phyloP scores from a whole-genome alignment of 192 early-diverging fungal genomes.

The Coemansia sp. region DNA sequence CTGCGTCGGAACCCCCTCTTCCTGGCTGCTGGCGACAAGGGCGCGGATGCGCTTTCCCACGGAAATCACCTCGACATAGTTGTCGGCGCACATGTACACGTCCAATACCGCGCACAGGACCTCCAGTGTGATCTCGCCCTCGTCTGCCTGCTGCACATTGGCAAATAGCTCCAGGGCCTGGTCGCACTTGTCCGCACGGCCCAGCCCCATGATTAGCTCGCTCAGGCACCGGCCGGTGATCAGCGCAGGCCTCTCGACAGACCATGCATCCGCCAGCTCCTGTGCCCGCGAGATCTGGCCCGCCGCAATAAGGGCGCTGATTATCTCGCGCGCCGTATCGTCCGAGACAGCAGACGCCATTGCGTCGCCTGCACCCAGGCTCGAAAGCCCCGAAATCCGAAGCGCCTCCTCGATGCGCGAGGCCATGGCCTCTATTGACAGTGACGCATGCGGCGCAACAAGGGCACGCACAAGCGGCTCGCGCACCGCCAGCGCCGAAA shows the following conservation, averaged over 20 bases:
- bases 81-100: slow-evolving; percentile 36
- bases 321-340: slow-evolving; percentile 12
- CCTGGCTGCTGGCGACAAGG: slow-evolving; percentile 7
- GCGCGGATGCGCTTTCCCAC: slow-evolving; percentile 40
- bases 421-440: not conserved
- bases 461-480: slow-evolving; percentile 22
- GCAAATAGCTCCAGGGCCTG: slow-evolving; percentile 36
- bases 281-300: slow-evolving; percentile 25
- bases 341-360: slow-evolving; percentile 6
- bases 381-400: slow-evolving; percentile 3
- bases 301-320: slow-evolving; percentile 17
- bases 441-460: not conserved
- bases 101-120: slow-evolving; percentile 28
- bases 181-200: slow-evolving; percentile 3
- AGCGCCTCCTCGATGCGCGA: slow-evolving; percentile 30
- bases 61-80: slow-evolving; percentile 39
- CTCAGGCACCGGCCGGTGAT: slow-evolving; percentile 15
- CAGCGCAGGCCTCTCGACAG: slow-evolving; percentile 10
- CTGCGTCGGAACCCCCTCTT: not conserved
- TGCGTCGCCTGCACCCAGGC: not conserved
- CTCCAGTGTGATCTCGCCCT: slow-evolving; percentile 11
- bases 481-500: not conserved
- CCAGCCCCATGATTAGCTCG: slow-evolving; percentile 19
- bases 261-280: slow-evolving; percentile 25
- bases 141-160: slow-evolving; percentile 14